Evolutionary conservation across 345 rosid species (phyloP), one percentile per base, ranked within the genome.

Genomic region (Sisymbrium altissimum): DNA sequence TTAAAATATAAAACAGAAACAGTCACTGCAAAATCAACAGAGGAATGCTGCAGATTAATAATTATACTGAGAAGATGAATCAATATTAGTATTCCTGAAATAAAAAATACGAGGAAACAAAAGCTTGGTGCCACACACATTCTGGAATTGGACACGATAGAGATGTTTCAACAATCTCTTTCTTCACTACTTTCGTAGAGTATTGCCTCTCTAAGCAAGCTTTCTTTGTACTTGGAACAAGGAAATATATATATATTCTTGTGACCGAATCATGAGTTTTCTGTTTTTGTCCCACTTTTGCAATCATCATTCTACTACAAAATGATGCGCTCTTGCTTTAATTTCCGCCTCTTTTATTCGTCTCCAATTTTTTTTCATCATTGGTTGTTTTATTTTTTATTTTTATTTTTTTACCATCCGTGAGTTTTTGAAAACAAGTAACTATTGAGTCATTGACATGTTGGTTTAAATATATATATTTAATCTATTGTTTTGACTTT

Each of bases 241-340:
- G 79, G 41, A 75, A n/a, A 76, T 50, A 50, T 46, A 60, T 63
- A 62, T 45, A 56, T 23, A 55, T 76, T 69, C 52, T 29, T 54
- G 65, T 63, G 70, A 69, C 79, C 79, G 53, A 70, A 70, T 76
- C 79, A 76, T 76, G 75, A 62, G 3, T 53, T 53, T 69, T 68
- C 70, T 62, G 74, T 60, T 62, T 48, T 76, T 69, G 70, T 60
- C 79, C 71, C 75, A 69, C 75, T 70, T 76, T 62, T 63, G 65
- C 70, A 62, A 69, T 76, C 64, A 76, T 76, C 75, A 76, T 62
- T 45, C 50, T 76, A 50, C 74, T 62, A 53, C 74, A 69, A 69
- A 61, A 76, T 76, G 65, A 76, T 76, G 65, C 70, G 43, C 44
- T 60, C 64, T 62, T 30, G 61, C 75, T 76, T 76, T 76, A 35